Evolutionary conservation across 2,329 filamentous ascomycete genomes (phyloP), one percentile per base, ranked within the genome.

Genomic region (Xylariaceae sp.): DNA sequence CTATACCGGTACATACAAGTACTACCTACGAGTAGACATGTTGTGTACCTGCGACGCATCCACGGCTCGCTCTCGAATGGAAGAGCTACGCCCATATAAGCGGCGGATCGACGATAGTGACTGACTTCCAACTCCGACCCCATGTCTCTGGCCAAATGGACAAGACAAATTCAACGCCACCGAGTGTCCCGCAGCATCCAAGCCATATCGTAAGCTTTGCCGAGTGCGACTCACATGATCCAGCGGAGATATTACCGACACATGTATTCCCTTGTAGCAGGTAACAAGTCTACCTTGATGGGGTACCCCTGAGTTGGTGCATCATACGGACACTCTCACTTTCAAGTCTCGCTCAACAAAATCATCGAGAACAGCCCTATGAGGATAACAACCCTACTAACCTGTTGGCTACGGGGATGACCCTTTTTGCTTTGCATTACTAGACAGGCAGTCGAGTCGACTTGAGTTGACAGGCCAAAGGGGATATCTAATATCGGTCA

Each of bases 181-280:
- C 49, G 47, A 57, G 35, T 53, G 37, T 61, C 49, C 47, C 55
- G 51, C 53, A 58, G 53, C 56, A 59, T 54, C 58, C 11, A 15
- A 45, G n/a, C 11, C 42, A 10, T 10, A 42, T n/a, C 42, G n/a
- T 61, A 59, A 61, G 55, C 59, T 63, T 59, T 57, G 57, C 62
- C 62, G 57, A 56, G 56, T 60, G 62, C 57, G 59, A 56, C 57
- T 64, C 59, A 62, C 55, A 45, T 45, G 56, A 59, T 58, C 62
- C 57, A 42, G 37, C 37, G 3, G 9, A 13, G 11, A 42, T 42
- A 42, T 42, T 45, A 45, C 42, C 42, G 42, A 45, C 42, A 3
- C 23, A 30, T 30, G 23, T 30, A 30, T 30, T 30, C 23, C 5
- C 23, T 30, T 30, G 23, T 30, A 30, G 23, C 23, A 30, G 23